Conservation (phyloP, 257 asterid genomes). For the Penstemon eatonii region DNA sequence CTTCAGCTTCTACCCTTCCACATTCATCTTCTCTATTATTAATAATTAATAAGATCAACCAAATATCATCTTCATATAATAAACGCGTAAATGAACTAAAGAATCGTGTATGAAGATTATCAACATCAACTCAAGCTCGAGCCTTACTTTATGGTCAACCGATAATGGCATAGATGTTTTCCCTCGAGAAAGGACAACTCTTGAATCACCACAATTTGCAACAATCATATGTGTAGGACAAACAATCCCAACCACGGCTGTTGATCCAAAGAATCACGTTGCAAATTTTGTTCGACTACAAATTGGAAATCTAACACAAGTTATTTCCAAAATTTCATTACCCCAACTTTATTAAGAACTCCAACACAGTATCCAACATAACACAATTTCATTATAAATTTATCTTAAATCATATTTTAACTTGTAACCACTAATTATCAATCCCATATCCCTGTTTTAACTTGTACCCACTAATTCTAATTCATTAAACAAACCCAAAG, state of each 20-base stretch:
- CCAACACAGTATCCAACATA: background rate
- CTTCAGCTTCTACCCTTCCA: conserved; percentile 50
- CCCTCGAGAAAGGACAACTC: too few species aligned
- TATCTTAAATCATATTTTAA: background rate
- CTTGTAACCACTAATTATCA: background rate
- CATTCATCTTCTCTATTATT: conserved; percentile 48
- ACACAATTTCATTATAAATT: background rate
- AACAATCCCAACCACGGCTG: conserved; percentile 29
- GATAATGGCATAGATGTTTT: too few species aligned
- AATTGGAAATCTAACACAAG: too few species aligned
- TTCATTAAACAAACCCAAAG: background rate
- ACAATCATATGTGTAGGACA: conserved; percentile 28
- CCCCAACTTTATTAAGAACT: background rate
- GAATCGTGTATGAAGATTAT: too few species aligned
- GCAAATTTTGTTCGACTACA: too few species aligned
- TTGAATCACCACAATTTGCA: conserved; percentile 9
- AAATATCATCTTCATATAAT: too few species aligned
- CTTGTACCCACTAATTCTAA: background rate
- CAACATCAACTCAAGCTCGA: too few species aligned
- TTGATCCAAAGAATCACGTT: conserved; percentile 5
- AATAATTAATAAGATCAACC: too few species aligned
- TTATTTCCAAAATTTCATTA: too few species aligned
- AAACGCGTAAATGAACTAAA: too few species aligned
- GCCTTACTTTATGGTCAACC: too few species aligned
- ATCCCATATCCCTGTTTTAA: background rate